Conservation (phyloP, 2,329 filamentous ascomycete genomes). For the Clarireedia monteithiana region DNA sequence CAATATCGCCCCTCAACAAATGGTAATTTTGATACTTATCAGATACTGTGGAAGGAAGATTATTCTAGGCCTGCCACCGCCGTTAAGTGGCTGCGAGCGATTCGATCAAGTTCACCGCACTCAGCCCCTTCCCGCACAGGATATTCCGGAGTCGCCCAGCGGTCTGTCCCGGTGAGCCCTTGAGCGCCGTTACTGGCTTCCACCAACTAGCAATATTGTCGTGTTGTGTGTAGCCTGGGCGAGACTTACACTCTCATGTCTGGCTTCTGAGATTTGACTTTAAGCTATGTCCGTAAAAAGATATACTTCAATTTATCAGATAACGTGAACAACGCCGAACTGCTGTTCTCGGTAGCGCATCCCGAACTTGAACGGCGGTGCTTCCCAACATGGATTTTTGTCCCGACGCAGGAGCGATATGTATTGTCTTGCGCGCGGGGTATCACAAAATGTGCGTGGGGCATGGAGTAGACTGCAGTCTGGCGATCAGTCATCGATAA, state of each 20-base stretch:
- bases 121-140: neutral
- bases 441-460: neutral
- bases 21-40: neutral
- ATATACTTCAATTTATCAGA: neutral
- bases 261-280: neutral
- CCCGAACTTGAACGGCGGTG: neutral
- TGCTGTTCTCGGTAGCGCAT: slow-evolving; percentile 4
- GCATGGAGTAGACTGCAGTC: neutral
- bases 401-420: slow-evolving; percentile 1
- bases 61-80: neutral
- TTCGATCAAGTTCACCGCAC: neutral
- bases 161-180: neutral
- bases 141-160: neutral
- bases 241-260: neutral
- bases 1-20: neutral
- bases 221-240: neutral
- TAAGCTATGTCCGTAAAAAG: neutral
- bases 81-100: neutral
- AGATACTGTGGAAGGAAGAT: neutral
- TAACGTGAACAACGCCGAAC: neutral
- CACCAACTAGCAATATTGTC: neutral
- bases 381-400: neutral
- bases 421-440: neutral
- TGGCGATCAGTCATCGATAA: neutral
- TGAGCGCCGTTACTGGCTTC: neutral